These are phyloP conservation scores for Cichorium intybus DNA, from an alignment of 140 eudicot genomes.

Conservation along the genomic window DNA sequence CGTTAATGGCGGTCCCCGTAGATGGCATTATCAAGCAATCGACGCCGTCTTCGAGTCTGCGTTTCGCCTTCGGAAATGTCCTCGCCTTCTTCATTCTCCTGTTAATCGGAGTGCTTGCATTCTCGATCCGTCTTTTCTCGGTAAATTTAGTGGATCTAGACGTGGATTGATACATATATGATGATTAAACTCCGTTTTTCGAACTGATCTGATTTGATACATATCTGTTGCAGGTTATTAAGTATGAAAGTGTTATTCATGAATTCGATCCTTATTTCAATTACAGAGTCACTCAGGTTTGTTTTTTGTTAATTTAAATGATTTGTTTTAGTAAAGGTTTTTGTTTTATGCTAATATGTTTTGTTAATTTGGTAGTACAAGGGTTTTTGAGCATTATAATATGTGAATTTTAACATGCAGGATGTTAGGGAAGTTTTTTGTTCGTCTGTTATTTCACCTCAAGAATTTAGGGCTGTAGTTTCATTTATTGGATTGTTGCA, in stretches of 20 bases:
- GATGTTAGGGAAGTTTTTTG: constrained; percentile 10
- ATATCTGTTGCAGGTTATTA: constrained; percentile 67
- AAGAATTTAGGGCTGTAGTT: constrained; percentile 15
- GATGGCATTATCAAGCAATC: constrained; percentile 33
- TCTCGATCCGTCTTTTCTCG: constrained; percentile 98
- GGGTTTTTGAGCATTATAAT: constrained; percentile 5
- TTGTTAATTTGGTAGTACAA: background rate
- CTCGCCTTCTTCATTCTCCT: constrained; percentile 74
- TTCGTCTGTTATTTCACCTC: constrained; percentile 3
- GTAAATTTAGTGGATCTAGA: constrained; percentile 37
- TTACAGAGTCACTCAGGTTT: constrained; percentile 98
- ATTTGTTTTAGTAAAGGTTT: background rate
- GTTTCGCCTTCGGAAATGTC: constrained; percentile 84
- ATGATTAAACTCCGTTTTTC: background rate
- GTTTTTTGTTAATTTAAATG: background rate
- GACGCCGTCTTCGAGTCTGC: constrained; percentile 45
- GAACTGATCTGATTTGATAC: background rate
- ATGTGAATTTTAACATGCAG: background rate
- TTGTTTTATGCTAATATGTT: background rate
- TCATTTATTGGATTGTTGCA: constrained; percentile 36
- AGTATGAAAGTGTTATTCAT: constrained; percentile 97
- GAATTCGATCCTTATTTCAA: constrained; percentile 99
- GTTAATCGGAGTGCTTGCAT: constrained; percentile 91
- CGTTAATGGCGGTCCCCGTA: constrained; percentile 72
- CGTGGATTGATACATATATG: background rate